A percentile compares a stretch with the other conserved stretches of the same genome.
These are phyloP conservation scores for Rosellinia necatrix DNA, from an alignment of 2,329 filamentous ascomycete genomes.

Conservation along the genomic window DNA sequence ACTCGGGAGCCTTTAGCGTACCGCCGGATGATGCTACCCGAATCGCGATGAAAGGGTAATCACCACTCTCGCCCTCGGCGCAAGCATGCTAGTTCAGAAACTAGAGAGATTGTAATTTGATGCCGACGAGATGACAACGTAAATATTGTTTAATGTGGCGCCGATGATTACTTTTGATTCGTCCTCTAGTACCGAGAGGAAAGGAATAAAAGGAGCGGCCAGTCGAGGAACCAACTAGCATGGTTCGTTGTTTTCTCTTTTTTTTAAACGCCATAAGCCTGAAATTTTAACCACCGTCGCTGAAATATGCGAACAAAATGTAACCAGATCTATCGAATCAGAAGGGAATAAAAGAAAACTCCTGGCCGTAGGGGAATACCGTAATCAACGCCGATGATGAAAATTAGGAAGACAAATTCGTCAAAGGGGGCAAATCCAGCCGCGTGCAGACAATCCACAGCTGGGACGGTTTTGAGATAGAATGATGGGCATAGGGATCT, in stretches of 20 bases:
- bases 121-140: not conserved
- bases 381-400: slow-evolving; percentile 39
- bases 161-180: slow-evolving; percentile 11
- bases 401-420: slow-evolving; percentile 30
- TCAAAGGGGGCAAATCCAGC: slow-evolving; percentile 7
- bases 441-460: not conserved
- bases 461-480: not conserved
- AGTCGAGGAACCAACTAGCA: slow-evolving; percentile 20
- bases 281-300: slow-evolving; percentile 40
- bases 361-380: slow-evolving; percentile 33
- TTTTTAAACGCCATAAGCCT: slow-evolving; percentile 41
- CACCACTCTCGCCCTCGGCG: no score
- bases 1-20: no score
- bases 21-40: no score
- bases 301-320: slow-evolving; percentile 39
- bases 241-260: slow-evolving; percentile 26
- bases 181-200: slow-evolving; percentile 19
- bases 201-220: slow-evolving; percentile 26
- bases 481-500: not conserved
- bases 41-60: no score
- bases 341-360: slow-evolving; percentile 27
- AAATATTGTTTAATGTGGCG: no score
- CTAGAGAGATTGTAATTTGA: not conserved
- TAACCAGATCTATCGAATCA: slow-evolving; percentile 38
- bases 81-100: no score